Conservation (phyloP, 805 yeast species). For the Pichia insulana region DNA sequence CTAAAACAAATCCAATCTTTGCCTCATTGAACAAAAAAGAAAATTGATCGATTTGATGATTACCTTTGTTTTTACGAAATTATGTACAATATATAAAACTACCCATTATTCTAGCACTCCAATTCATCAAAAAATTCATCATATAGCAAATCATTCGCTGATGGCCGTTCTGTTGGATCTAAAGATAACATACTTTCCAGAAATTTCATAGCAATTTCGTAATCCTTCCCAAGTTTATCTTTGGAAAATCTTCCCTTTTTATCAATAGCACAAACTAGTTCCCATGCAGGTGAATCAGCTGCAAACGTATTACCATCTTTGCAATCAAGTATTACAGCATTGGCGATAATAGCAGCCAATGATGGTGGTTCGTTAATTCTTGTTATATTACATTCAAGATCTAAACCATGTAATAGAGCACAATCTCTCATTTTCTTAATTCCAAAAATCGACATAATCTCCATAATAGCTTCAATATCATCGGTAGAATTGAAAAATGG, state of each 20-base stretch:
- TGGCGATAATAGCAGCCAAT: constrained; percentile 33
- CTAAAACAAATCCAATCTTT: neutral
- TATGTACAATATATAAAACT: neutral
- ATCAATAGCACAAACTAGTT: constrained; percentile 45
- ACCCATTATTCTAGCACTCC: constrained; percentile 2
- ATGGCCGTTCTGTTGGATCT: constrained; percentile 48
- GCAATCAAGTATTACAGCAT: constrained; percentile 37
- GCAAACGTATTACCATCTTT: constrained; percentile 54
- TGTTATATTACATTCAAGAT: constrained; percentile 59
- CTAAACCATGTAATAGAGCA: constrained; percentile 82
- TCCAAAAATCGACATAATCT: constrained; percentile 77
- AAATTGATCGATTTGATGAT: neutral
- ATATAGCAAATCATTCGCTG: constrained; percentile 47
- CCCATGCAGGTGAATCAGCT: constrained; percentile 61
- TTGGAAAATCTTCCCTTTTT: constrained; percentile 31
- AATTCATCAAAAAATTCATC: constrained; percentile 45
- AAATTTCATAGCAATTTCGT: constrained; percentile 43
- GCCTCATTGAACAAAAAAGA: neutral
- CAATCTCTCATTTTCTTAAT: constrained; percentile 58
- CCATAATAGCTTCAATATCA: constrained; percentile 86
- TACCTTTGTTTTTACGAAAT: too few relatives aligned
- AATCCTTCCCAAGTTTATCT: constrained; percentile 30
- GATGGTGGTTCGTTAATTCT: constrained; percentile 39
- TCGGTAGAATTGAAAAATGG: constrained; percentile 93
- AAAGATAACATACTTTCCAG: constrained; percentile 48